These are phyloP conservation scores for Cladorrhinum sp. DNA, from an alignment of 2,329 filamentous ascomycete genomes.

Conservation along the genomic window DNA sequence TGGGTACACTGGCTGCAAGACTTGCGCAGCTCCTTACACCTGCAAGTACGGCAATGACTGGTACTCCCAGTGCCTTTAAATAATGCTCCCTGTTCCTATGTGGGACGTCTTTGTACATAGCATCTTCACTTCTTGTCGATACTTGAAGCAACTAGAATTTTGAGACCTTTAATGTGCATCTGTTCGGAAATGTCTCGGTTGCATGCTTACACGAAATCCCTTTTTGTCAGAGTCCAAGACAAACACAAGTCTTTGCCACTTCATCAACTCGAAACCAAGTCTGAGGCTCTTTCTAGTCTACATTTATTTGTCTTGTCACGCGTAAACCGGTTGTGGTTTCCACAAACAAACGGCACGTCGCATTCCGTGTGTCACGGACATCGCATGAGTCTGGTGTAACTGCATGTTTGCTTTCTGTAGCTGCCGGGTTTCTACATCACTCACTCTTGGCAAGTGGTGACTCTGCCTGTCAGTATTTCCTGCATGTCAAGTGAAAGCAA, in stretches of 20 bases:
- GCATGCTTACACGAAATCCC: not conserved
- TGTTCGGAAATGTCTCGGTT: not conserved
- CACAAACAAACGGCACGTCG: not conserved
- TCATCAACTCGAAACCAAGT: not conserved
- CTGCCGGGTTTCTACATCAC: not conserved
- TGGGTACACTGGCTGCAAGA: slow-evolving; percentile 28
- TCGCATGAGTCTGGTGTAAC: not conserved
- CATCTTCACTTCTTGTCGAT: slow-evolving; percentile 23
- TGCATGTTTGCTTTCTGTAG: not conserved
- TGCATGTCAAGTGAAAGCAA: too few species aligned
- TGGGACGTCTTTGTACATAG: slow-evolving; percentile 12
- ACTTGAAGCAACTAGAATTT: slow-evolving; percentile 15
- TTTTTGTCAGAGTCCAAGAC: not conserved
- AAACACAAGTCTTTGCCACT: not conserved
- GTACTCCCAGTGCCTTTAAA: slow-evolving; percentile 28
- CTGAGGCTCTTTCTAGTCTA: not conserved
- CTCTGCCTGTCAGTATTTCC: not conserved
- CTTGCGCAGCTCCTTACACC: slow-evolving; percentile 26
- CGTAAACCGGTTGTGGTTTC: not conserved
- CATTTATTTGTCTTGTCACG: not conserved
- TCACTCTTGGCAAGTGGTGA: not conserved
- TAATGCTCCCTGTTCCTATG: not conserved
- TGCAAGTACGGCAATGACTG: slow-evolving; percentile 30
- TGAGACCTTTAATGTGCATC: not conserved
- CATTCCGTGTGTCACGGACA: not conserved